Evolutionary conservation across 2,329 filamentous ascomycete genomes (phyloP).

Genomic region (Dothiorella sarmentorum): DNA sequence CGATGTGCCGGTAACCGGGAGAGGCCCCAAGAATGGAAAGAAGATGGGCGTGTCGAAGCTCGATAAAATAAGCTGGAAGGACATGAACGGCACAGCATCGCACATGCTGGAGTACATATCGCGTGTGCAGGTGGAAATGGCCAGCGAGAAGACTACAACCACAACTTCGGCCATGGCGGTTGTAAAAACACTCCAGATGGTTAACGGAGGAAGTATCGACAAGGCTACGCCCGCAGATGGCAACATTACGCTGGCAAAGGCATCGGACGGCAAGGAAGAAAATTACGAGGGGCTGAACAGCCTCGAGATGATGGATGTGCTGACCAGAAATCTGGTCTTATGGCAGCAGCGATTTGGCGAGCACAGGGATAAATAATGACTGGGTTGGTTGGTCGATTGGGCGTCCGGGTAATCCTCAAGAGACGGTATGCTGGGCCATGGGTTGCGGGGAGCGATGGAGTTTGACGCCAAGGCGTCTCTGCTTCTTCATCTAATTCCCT

Average conservation of each 20-base stretch:
- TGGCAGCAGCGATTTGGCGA: slow-evolving; percentile 62
- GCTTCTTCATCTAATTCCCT: neutral
- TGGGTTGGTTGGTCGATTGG: neutral
- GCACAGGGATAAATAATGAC: slow-evolving; percentile 10
- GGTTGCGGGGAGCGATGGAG: neutral
- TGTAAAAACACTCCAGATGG: slow-evolving; percentile 24
- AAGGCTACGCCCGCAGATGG: slow-evolving; percentile 15
- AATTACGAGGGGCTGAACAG: slow-evolving; percentile 71
- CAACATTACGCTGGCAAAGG: slow-evolving; percentile 17
- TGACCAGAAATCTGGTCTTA: slow-evolving; percentile 75
- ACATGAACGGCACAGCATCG: slow-evolving; percentile 80
- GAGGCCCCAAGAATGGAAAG: slow-evolving; percentile 38
- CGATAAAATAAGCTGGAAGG: slow-evolving; percentile 70
- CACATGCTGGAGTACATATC: slow-evolving; percentile 88
- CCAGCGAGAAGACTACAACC: slow-evolving; percentile 48
- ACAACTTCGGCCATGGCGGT: slow-evolving; percentile 25
- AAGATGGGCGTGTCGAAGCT: slow-evolving; percentile 40
- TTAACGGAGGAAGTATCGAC: slow-evolving; percentile 22
- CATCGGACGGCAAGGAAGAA: slow-evolving; percentile 37
- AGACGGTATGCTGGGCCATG: neutral
- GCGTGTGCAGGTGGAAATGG: slow-evolving; percentile 82
- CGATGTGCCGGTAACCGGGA: slow-evolving; percentile 28
- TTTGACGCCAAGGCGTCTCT: neutral
- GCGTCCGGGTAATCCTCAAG: neutral
- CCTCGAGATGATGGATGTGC: slow-evolving; percentile 84